A percentile compares a stretch with the other conserved stretches of the same genome.
These are phyloP conservation scores for Podaxis rugospora DNA, from an alignment of 768 basidiomycete species.

Conservation along the genomic window DNA sequence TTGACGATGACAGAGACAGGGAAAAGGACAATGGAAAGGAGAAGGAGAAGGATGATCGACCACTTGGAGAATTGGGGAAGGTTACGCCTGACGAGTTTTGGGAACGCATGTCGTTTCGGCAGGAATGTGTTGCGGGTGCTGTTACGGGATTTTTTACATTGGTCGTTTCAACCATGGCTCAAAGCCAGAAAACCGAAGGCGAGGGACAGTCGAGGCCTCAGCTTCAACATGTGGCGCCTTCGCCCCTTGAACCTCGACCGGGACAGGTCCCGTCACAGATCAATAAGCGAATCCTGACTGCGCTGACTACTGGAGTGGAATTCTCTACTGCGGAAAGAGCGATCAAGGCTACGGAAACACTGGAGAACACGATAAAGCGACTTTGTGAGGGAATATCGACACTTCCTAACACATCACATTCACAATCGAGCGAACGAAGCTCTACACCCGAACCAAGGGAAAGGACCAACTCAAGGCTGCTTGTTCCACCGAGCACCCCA, in stretches of 20 bases:
- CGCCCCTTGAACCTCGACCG: conserved; percentile 44
- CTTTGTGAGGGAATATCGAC: conserved; percentile 61
- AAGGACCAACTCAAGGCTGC: conserved; percentile 15
- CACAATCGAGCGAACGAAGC: conserved; percentile 20
- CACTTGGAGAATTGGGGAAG: conserved; percentile 50
- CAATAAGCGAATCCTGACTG: conserved; percentile 64
- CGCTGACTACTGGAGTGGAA: conserved; percentile 71
- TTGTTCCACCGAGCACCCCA: conserved; percentile 50
- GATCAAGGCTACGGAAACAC: conserved; percentile 62
- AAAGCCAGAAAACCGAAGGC: neutral
- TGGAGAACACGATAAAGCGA: conserved; percentile 65
- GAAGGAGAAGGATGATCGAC: conserved; percentile 29
- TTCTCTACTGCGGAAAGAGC: conserved; percentile 68
- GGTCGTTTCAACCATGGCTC: conserved; percentile 29
- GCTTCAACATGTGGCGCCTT: conserved; percentile 19
- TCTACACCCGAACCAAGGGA: conserved; percentile 37
- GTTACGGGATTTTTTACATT: conserved; percentile 93
- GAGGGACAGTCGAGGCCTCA: neutral
- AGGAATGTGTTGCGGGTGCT: conserved; percentile 88
- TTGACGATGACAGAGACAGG: conserved; percentile 14
- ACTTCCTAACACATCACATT: conserved; percentile 16
- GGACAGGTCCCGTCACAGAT: conserved; percentile 65
- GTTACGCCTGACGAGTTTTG: conserved; percentile 83
- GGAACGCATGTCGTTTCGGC: conserved; percentile 95
- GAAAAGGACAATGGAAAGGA: neutral